Conservation (phyloP, 2,329 filamentous ascomycete species). For the Didymella segeticola region DNA sequence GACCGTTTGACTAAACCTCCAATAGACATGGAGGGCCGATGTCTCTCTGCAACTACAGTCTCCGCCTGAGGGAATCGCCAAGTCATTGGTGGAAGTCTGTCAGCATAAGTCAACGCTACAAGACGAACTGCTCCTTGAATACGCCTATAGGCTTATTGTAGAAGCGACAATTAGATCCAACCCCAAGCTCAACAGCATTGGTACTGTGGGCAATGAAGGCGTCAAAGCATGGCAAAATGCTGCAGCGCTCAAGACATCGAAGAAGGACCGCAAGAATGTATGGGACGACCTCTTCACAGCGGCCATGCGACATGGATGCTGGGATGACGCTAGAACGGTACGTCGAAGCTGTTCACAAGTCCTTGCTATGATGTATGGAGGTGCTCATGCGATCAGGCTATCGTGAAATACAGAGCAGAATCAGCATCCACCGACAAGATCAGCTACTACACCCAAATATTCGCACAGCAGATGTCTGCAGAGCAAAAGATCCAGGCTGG, state of each 20-base stretch:
- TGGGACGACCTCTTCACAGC: conserved; percentile 37
- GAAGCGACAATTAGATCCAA: conserved; percentile 25
- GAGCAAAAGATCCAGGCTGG: conserved; percentile 27
- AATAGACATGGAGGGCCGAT: conserved; percentile 44
- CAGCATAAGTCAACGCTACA: conserved; percentile 31
- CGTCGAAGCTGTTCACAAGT: conserved; percentile 3
- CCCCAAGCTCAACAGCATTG: conserved; percentile 2
- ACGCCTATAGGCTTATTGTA: conserved; percentile 33
- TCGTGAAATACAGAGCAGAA: conserved; percentile 40
- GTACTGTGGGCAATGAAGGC: conserved; percentile 28
- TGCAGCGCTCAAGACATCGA: conserved; percentile 31
- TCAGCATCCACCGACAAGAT: conserved; percentile 29
- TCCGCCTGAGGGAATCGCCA: conserved; percentile 15
- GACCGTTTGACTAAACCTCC: background rate
- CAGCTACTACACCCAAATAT: conserved; percentile 36
- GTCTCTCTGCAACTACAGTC: conserved; percentile 28
- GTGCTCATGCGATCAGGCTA: conserved; percentile 29
- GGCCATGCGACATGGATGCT: conserved; percentile 41
- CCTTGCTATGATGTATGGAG: background rate
- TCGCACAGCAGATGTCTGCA: conserved; percentile 38
- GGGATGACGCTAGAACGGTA: conserved; percentile 46
- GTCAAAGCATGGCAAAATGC: conserved; percentile 40
- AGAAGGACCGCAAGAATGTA: conserved; percentile 31
- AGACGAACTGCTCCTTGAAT: conserved; percentile 37
- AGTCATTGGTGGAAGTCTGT: conserved; percentile 25